phyloP scores from a whole-genome alignment of 805 yeast genomes.

The Torulaspora franciscae region DNA sequence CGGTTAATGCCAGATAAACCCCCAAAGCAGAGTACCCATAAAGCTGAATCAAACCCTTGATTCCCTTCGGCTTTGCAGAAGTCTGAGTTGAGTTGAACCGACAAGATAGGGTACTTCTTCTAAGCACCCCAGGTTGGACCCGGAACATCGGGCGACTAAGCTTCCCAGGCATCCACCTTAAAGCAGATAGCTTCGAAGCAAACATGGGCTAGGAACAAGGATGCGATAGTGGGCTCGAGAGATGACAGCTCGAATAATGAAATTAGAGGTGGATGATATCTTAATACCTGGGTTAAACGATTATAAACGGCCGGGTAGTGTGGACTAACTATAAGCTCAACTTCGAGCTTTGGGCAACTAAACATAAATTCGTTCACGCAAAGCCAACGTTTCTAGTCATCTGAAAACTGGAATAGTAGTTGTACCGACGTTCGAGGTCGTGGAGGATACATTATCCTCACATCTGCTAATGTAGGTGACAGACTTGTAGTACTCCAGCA shows the following conservation, averaged over 20 bases:
- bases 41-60: constrained; percentile 65
- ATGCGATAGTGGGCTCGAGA: neutral
- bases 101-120: neutral
- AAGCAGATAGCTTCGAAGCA: neutral
- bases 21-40: constrained; percentile 92
- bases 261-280: neutral
- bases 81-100: constrained; percentile 11
- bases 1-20: constrained; percentile 68
- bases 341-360: neutral
- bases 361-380: neutral
- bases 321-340: neutral
- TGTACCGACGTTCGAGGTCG: constrained; percentile 8
- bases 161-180: neutral
- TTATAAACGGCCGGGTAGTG: neutral
- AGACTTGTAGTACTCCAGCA: constrained; percentile 24
- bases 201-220: neutral
- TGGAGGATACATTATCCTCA: constrained; percentile 2
- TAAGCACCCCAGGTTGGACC: constrained; percentile 2
- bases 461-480: constrained; percentile 26
- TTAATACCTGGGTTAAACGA: neutral
- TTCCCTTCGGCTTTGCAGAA: constrained; percentile 28
- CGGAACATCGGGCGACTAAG: constrained; percentile 4
- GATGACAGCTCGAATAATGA: neutral
- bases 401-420: constrained; percentile 9
- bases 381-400: neutral